Percentiles rank a stretch among this genome's conserved stretches.
phyloP scores from a whole-genome alignment of 2,329 filamentous ascomycete species.

The Pseudogymnoascus sp. region DNA sequence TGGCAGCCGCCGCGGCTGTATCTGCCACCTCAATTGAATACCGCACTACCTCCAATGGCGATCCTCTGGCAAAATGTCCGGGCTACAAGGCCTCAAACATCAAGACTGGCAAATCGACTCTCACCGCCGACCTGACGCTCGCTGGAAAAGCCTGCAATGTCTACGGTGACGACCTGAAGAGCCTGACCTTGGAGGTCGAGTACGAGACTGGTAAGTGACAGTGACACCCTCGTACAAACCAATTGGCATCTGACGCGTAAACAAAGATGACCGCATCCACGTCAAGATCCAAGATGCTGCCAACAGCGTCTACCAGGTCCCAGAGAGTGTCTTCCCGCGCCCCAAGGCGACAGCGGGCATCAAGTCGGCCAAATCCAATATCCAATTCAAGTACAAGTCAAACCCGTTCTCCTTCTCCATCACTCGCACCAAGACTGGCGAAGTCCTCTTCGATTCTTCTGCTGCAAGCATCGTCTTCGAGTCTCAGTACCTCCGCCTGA shows the following conservation, averaged over 20 bases:
- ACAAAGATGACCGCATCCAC: constrained; percentile 50
- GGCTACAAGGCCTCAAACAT: constrained; percentile 48
- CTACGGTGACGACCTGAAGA: constrained; percentile 50
- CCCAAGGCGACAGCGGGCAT: constrained; percentile 32
- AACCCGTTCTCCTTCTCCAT: constrained; percentile 57
- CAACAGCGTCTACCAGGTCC: constrained; percentile 55
- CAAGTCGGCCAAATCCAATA: constrained; percentile 31
- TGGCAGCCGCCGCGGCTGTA: constrained; percentile 14
- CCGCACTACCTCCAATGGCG: constrained; percentile 8
- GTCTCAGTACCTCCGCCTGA: constrained; percentile 55
- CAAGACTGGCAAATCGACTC: constrained; percentile 32
- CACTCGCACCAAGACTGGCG: constrained; percentile 38
- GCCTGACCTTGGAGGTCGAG: constrained; percentile 51
- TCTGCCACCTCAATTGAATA: constrained; percentile 12
- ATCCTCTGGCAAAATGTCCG: constrained; percentile 34
- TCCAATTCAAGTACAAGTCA: constrained; percentile 44
- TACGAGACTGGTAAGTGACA: constrained; percentile 48
- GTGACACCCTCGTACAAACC: background rate
- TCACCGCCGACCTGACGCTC: constrained; percentile 51
- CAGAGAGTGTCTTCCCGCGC: constrained; percentile 48
- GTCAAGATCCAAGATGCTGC: constrained; percentile 55
- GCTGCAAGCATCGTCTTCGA: constrained; percentile 53
- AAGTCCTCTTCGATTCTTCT: constrained; percentile 54
- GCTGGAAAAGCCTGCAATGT: constrained; percentile 53
- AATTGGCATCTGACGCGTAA: constrained; percentile 1